Evolutionary conservation across 1,284 basidiomycete genomes (phyloP).

Genomic region (Marasmius fiardii): DNA sequence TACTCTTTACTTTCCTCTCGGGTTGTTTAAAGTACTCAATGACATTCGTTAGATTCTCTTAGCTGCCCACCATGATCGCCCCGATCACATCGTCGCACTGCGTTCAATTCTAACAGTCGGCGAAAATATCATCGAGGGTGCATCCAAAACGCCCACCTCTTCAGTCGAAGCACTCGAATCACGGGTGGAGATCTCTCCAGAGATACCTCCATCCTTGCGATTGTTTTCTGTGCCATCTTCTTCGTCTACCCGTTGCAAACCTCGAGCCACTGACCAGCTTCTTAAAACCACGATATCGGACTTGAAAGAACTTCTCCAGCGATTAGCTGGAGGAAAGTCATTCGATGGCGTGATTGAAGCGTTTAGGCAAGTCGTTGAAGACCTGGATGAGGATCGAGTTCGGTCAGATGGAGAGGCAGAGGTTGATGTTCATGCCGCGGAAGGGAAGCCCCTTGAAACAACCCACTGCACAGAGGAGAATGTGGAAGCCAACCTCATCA

Average conservation of each 20-base stretch:
- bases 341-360: background rate
- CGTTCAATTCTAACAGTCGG: background rate
- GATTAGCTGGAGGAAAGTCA: background rate
- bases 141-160: background rate
- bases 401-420: background rate
- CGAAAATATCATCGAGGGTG: background rate
- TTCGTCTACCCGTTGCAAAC: background rate
- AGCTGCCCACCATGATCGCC: background rate
- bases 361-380: background rate
- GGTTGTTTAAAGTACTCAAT: background rate
- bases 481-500: background rate
- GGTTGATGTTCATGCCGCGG: background rate
- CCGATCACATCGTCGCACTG: background rate
- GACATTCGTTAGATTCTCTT: background rate
- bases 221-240: background rate
- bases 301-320: background rate
- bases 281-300: background rate
- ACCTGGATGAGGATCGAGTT: background rate
- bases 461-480: background rate
- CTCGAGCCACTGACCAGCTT: background rate
- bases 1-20: background rate
- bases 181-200: background rate
- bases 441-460: background rate
- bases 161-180: no score
- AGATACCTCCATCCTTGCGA: background rate